phyloP scores from a whole-genome alignment of 768 basidiomycete species.

The Hydnomerulius pinastri region DNA sequence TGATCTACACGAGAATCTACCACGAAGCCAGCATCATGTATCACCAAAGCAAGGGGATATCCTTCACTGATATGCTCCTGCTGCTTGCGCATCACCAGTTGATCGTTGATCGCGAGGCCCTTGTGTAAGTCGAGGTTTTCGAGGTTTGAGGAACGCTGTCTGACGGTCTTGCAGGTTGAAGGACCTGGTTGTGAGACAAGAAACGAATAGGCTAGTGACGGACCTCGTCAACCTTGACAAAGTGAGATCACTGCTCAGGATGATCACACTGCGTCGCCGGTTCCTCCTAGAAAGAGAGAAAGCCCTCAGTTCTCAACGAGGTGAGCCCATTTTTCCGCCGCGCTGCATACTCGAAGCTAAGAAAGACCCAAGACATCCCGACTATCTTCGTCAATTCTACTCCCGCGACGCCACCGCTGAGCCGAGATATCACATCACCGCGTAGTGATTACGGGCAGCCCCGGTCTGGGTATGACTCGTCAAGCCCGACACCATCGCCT shows the following conservation, averaged over 20 bases:
- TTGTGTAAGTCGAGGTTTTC: conserved; percentile 60
- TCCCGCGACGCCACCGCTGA: conserved; percentile 41
- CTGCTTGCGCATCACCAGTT: conserved; percentile 90
- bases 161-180: conserved; percentile 55
- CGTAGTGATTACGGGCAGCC: conserved; percentile 5
- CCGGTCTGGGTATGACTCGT: conserved; percentile 4
- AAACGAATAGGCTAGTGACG: conserved; percentile 76
- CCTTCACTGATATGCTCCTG: conserved; percentile 87
- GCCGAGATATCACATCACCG: conserved; percentile 53
- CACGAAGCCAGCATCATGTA: conserved; percentile 84
- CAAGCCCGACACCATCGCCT: conserved; percentile 7
- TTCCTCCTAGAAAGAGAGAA: conserved; percentile 58
- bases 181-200: conserved; percentile 75
- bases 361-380: conserved; percentile 54
- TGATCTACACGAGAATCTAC: conserved; percentile 73
- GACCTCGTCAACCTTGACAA: conserved; percentile 86
- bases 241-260: conserved; percentile 77
- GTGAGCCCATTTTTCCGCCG: conserved; percentile 28
- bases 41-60: conserved; percentile 76
- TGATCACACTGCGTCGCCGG: conserved; percentile 69
- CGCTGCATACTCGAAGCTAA: neutral
- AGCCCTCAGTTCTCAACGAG: conserved; percentile 42
- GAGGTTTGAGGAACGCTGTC: neutral
- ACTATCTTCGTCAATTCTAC: conserved; percentile 67
- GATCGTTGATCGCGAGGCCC: conserved; percentile 84